A percentile compares a stretch with the other conserved stretches of the same genome.
phyloP scores from a whole-genome alignment of 805 yeast genomes.

The Candida tammaniensis region DNA sequence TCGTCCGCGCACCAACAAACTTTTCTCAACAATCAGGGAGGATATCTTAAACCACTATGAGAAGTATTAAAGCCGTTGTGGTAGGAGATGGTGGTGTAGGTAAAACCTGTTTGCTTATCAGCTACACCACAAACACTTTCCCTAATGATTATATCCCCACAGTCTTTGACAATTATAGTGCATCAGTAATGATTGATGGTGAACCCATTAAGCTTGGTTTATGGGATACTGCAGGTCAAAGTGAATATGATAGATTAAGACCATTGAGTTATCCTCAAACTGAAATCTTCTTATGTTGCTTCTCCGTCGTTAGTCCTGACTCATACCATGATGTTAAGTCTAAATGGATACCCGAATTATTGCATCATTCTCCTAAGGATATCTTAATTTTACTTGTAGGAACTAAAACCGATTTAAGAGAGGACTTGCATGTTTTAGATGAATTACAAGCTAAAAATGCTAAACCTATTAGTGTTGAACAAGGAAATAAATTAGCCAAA shows the following conservation, averaged over 20 bases:
- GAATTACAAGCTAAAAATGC: slow-evolving; percentile 61
- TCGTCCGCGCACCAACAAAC: neutral
- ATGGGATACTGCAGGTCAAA: slow-evolving; percentile 97
- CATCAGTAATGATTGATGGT: slow-evolving; percentile 77
- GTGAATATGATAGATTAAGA: slow-evolving; percentile 84
- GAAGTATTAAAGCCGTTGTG: slow-evolving; percentile 87
- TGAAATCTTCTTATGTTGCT: slow-evolving; percentile 82
- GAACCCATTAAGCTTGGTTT: slow-evolving; percentile 81
- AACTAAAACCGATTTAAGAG: slow-evolving; percentile 84
- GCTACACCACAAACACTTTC: slow-evolving; percentile 88
- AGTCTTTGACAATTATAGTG: slow-evolving; percentile 88
- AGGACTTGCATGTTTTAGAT: slow-evolving; percentile 71
- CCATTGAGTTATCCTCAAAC: slow-evolving; percentile 92
- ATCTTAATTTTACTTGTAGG: slow-evolving; percentile 74
- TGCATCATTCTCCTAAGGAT: slow-evolving; percentile 76
- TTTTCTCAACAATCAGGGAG: neutral
- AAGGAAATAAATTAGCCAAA: slow-evolving; percentile 65
- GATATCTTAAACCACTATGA: slow-evolving; percentile 42
- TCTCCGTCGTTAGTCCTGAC: slow-evolving; percentile 77
- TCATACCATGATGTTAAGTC: slow-evolving; percentile 77
- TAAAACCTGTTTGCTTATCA: slow-evolving; percentile 82
- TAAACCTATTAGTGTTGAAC: slow-evolving; percentile 58
- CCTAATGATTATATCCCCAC: slow-evolving; percentile 95
- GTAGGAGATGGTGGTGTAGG: slow-evolving; percentile 98
- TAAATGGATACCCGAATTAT: slow-evolving; percentile 78